phyloP scores from a whole-genome alignment of 2,329 filamentous ascomycete genomes.

The Penicillium vulpinum region DNA sequence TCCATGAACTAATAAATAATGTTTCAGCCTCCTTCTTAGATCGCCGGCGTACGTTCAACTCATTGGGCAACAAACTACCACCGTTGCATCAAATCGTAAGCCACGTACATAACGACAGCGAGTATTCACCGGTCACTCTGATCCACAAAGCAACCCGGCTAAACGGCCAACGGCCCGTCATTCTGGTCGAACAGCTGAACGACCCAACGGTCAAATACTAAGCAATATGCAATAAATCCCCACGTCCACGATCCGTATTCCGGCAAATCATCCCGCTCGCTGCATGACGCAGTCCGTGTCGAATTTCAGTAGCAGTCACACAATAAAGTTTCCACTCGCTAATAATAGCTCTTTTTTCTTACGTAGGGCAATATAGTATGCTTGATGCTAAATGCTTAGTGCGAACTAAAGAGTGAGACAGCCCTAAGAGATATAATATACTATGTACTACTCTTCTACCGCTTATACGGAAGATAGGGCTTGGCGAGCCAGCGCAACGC shows the following conservation, averaged over 20 bases:
- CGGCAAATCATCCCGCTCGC: background rate
- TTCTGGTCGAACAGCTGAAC: background rate
- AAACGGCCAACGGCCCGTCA: background rate
- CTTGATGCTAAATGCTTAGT: background rate
- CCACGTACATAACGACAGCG: background rate
- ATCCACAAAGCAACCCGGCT: background rate
- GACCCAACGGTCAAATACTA: background rate
- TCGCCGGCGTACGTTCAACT: background rate
- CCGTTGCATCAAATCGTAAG: background rate
- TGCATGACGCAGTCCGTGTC: background rate
- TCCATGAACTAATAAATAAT: background rate
- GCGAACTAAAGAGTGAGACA: constrained; percentile 5
- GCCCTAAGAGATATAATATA: background rate
- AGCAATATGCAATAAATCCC: background rate
- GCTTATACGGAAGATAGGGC: too few species aligned
- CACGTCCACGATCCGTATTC: background rate
- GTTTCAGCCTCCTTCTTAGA: background rate
- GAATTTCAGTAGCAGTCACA: background rate
- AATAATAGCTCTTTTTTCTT: constrained; percentile 2
- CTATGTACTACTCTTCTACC: too few species aligned
- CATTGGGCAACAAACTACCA: background rate
- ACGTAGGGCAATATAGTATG: background rate
- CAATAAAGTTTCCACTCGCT: constrained; percentile 2
- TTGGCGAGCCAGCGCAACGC: too few species aligned
- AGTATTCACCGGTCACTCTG: background rate